phyloP scores from a whole-genome alignment of 768 basidiomycete genomes.

The Kwoniella sp. region DNA sequence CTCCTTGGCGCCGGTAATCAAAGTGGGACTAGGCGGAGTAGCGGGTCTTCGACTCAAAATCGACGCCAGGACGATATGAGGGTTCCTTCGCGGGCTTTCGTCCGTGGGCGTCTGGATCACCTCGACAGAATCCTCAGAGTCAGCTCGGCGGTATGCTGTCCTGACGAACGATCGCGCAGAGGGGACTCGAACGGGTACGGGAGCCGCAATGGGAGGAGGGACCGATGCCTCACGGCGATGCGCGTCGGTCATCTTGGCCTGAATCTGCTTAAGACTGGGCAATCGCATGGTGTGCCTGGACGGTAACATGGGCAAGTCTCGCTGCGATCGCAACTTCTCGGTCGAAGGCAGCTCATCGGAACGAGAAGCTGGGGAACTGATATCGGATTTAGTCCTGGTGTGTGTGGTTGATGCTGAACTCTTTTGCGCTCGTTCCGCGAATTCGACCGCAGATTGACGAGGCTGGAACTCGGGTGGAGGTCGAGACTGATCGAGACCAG shows the following conservation, averaged over 20 bases:
- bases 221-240: conserved; percentile 15
- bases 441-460: conserved; percentile 34
- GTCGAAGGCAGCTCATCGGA: conserved; percentile 7
- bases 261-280: conserved; percentile 39
- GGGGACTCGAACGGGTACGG: neutral
- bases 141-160: conserved; percentile 11
- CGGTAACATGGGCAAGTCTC: conserved; percentile 1
- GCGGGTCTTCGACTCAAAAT: conserved; percentile 18
- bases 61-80: conserved; percentile 19
- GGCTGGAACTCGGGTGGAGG: conserved; percentile 42
- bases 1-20: conserved; percentile 15
- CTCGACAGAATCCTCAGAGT: conserved; percentile 29
- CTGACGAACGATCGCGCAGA: neutral
- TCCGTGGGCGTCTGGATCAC: conserved; percentile 31
- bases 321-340: conserved; percentile 14
- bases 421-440: conserved; percentile 14
- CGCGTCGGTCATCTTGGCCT: conserved; percentile 27
- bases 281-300: conserved; percentile 19
- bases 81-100: conserved; percentile 16
- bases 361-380: conserved; percentile 7
- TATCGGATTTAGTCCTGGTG: conserved; percentile 21
- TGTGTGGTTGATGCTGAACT: conserved; percentile 16
- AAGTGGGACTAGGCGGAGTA: conserved; percentile 28
- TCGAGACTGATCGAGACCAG: conserved; percentile 29
- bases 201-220: conserved; percentile 1